Conservation (phyloP, 306 rosid genomes). For the Begonia masoniana region DNA sequence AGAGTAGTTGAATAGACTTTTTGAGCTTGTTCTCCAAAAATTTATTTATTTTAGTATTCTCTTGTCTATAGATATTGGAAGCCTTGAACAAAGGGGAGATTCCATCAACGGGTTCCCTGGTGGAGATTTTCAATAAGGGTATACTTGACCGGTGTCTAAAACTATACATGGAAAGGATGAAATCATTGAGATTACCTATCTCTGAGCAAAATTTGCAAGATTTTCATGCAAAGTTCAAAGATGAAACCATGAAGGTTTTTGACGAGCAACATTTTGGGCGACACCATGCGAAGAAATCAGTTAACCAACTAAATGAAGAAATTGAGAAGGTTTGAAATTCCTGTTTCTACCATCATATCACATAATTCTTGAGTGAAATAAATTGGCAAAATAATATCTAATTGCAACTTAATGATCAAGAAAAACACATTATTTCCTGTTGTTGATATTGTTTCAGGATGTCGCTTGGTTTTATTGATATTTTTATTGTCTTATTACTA, state of each 20-base stretch:
- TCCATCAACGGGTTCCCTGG: constrained; percentile 97
- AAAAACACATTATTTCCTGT: too few species aligned
- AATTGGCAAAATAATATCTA: too few species aligned
- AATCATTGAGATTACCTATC: constrained; percentile 43
- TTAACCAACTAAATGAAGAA: constrained; percentile 66
- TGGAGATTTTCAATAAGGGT: constrained; percentile 87
- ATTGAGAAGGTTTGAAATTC: constrained; percentile 43
- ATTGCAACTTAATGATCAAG: too few species aligned
- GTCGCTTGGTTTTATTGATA: too few species aligned
- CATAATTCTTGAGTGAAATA: too few species aligned
- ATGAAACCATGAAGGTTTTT: constrained; percentile 44
- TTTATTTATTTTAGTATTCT: constrained; percentile 10
- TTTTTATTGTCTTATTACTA: too few species aligned
- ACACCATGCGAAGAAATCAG: constrained; percentile 82
- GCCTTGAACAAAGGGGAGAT: constrained; percentile 98
- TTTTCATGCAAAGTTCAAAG: constrained; percentile 44
- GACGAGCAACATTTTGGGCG: constrained; percentile 86
- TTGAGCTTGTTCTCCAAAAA: too few species aligned
- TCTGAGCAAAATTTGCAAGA: constrained; percentile 43
- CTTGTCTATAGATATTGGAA: constrained; percentile 59
- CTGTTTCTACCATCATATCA: neutral
- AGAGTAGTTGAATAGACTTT: too few species aligned
- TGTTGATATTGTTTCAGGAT: too few species aligned
- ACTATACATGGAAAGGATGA: constrained; percentile 50
- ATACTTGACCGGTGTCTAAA: constrained; percentile 84